Evolutionary conservation across 1,139 yeast genomes (phyloP).

Genomic region (Barnettozyma hawaiiensis): DNA sequence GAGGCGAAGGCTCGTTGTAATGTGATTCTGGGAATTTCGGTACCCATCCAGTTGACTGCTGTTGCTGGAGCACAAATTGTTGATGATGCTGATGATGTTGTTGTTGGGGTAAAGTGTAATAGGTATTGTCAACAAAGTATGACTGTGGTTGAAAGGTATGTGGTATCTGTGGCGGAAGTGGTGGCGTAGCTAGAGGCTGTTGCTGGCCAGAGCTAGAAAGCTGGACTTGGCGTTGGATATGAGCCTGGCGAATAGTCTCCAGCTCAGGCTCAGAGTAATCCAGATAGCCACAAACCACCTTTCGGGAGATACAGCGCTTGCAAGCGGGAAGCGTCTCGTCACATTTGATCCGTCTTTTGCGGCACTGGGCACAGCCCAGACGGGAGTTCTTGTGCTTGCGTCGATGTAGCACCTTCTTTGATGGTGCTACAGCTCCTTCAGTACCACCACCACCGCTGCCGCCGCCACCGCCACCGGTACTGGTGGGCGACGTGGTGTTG

Average conservation of each 20-base stretch:
- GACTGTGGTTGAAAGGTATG: not conserved
- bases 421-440: no score
- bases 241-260: slow-evolving; percentile 11
- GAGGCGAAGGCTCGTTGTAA: not conserved
- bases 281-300: slow-evolving; percentile 20
- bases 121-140: not conserved
- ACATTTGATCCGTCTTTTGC: slow-evolving; percentile 19
- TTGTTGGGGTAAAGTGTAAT: not conserved
- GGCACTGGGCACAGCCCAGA: slow-evolving; percentile 24
- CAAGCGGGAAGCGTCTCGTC: slow-evolving; percentile 21
- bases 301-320: slow-evolving; percentile 13
- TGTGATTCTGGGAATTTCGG: no score
- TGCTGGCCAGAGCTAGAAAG: not conserved
- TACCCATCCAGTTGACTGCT: no score
- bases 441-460: no score
- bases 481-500: not conserved
- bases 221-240: slow-evolving; percentile 2
- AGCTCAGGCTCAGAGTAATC: slow-evolving; percentile 14
- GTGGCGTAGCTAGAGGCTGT: not conserved
- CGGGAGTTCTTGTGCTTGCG: slow-evolving; percentile 26
- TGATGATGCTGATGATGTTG: not conserved
- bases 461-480: not conserved
- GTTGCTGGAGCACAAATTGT: not conserved
- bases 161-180: no score
- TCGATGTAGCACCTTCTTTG: slow-evolving; percentile 14